Evolutionary conservation across 441 rosid species (phyloP), one percentile per base, ranked within the genome.

Genomic region (Geranium incanum): DNA sequence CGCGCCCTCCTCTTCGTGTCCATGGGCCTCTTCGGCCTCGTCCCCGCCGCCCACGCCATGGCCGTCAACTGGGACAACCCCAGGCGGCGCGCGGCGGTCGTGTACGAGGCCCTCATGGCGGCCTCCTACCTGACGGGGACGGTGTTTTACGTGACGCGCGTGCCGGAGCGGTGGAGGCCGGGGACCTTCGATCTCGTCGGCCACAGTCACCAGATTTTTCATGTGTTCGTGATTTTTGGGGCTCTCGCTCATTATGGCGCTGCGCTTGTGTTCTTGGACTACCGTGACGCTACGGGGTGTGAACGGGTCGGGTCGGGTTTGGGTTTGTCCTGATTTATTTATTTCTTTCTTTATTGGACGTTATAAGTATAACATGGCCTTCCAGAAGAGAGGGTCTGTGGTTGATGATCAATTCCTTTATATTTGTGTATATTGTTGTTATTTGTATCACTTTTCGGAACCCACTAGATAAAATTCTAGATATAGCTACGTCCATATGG

Each of bases 171-270:
- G 37, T 71, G 73, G 67, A 70, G 19, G 16, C 55, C 71, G 0
- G 78, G 74, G 13, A 70, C 68, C 48, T 75, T 70, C 64, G 64
- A 70, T 62, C 71, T 66, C n/a, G 68, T 73, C 8, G 74, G 64
- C 1, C 74, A 75, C 33, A 16, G 74, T 19, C 74, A 75, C 55
- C 64, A 75, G 74, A 75, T 75, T n/a, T 75, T 75, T 37, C 78
- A 75, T 2, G 28, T 75, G 36, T 75, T 70, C 1, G 71, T 75
- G 70, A 75, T 75, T 23, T 5, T 39, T 41, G 71, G 78, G 0
- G 74, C 64, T 0, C 55, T 70, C 45, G 74, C 78, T 5, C 74
- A 75, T 65, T 75, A 75, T 21, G 78, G 70, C 11, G 64, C 74
- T 12, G 43, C 78, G 0, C 60, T 66, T 21, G 39, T 75, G 13